Evolutionary conservation across 2,329 filamentous ascomycete genomes (phyloP), one percentile per base, ranked within the genome.

Genomic region (Sporothrix variecibatus): DNA sequence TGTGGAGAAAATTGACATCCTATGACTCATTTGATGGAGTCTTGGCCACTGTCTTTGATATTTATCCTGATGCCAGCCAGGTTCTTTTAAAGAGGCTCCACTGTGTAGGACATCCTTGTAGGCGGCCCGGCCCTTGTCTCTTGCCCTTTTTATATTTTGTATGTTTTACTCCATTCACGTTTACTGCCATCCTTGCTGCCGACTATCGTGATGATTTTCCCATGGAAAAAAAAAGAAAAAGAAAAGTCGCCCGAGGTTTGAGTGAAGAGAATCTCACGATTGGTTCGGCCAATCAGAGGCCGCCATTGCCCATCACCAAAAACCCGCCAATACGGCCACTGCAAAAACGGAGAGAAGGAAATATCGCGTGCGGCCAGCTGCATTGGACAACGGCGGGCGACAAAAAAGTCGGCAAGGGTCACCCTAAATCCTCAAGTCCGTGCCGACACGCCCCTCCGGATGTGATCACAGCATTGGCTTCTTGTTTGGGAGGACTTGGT

Each of bases 51-150:
- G n/a, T 20, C 23, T 28, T 46, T 17, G 11, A 65, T 15, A 28
- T 15, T 26, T 40, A 67, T 46, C 62, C 38, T n/a, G 62, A 46
- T 17, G 62, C 62, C 38, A 67, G 62, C 62, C 62, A 67, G n/a
- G 17, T 15, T 12, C 23, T 26, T 12, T 56, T 12, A 15, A 56
- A 53, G 23, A 53, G 43, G 43, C 43, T 49, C 43, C 43, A 49
- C 12, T 49, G 12, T 49, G 12, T 56, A 60, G 4, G 15, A 17
- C 56, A 60, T 11, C 23, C 7, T 56, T 56, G 51, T n/a, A 26
- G 51, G 51, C 15, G 43, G 43, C 43, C 43, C 43, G 15, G 15
- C 43, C 43, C 43, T 49, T 17, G 43, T 6, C 15, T 49, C 15
- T 49, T 49, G 12, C 15, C 43, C 15, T 49, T 49, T 49, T 49